These are phyloP conservation scores for Neofusicoccum laricinum DNA, from an alignment of 2,329 filamentous ascomycete genomes.

Conservation along the genomic window DNA sequence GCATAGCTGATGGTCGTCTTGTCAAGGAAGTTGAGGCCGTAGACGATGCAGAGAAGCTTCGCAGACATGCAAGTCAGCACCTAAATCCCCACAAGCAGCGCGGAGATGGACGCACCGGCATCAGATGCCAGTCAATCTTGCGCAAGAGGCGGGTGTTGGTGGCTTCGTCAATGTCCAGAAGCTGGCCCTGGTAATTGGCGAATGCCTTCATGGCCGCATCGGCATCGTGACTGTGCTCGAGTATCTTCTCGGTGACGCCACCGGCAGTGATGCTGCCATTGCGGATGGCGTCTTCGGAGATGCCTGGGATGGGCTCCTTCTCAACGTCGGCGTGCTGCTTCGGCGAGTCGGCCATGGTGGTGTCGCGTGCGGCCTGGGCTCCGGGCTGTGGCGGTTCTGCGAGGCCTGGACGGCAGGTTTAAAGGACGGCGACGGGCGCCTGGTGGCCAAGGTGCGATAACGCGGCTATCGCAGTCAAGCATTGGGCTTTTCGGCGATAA, in stretches of 20 bases:
- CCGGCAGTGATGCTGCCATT: background rate
- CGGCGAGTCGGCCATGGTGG: background rate
- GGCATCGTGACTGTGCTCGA: conserved; percentile 54
- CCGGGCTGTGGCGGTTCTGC: background rate
- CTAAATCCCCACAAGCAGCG: background rate
- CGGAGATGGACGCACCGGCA: conserved; percentile 42
- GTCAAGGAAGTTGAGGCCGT: conserved; percentile 61
- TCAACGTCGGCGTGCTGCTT: conserved; percentile 3
- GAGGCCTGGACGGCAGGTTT: background rate
- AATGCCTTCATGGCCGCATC: conserved; percentile 61
- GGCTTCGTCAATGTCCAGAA: conserved; percentile 53
- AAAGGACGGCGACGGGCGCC: background rate
- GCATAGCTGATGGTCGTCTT: conserved; percentile 57
- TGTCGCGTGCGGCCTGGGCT: background rate
- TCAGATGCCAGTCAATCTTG: conserved; percentile 61
- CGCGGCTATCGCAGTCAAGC: background rate
- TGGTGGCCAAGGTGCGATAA: background rate
- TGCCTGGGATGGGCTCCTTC: conserved; percentile 10
- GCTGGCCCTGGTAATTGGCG: conserved; percentile 46
- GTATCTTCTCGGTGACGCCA: background rate
- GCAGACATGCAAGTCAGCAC: background rate
- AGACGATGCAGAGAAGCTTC: conserved; percentile 35
- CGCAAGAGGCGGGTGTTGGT: conserved; percentile 59
- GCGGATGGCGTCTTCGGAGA: background rate
- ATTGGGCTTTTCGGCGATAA: conserved; percentile 8